Percentiles rank a stretch among this genome's conserved stretches.
These are phyloP conservation scores for Aspergillus carlsbadensis DNA, from an alignment of 495 filamentous ascomycete species.

Conservation along the genomic window DNA sequence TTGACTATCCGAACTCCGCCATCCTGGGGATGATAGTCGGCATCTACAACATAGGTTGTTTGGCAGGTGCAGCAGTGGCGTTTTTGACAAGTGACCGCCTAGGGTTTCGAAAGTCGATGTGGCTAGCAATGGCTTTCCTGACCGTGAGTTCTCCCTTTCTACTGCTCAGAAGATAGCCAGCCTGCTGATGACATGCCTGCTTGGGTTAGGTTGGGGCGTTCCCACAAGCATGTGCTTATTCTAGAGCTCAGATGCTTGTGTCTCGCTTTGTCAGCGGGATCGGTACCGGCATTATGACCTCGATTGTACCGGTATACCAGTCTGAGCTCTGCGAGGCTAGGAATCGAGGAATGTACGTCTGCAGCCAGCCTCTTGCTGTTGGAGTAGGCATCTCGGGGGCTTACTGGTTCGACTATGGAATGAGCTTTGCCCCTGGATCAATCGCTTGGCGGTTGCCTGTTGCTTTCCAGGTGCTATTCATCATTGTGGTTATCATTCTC, in stretches of 20 bases:
- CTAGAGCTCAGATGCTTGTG: slow-evolving; percentile 43
- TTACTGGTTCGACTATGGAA: slow-evolving; percentile 50
- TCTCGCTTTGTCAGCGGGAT: slow-evolving; percentile 47
- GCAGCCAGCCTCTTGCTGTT: slow-evolving; percentile 44
- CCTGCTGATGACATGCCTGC: not conserved
- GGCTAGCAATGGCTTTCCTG: slow-evolving; percentile 36
- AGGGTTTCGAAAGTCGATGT: slow-evolving; percentile 46
- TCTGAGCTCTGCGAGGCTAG: slow-evolving; percentile 44
- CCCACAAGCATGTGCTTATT: slow-evolving; percentile 43
- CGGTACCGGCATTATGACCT: slow-evolving; percentile 17
- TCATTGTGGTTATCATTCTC: slow-evolving; percentile 33
- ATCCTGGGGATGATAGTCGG: slow-evolving; percentile 46
- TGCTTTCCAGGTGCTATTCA: slow-evolving; percentile 42
- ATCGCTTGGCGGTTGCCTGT: slow-evolving; percentile 47
- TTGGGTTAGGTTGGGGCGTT: slow-evolving; percentile 43
- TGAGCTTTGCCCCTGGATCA: slow-evolving; percentile 36
- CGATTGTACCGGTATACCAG: slow-evolving; percentile 38
- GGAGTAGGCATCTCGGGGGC: slow-evolving; percentile 36
- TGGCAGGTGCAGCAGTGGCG: slow-evolving; percentile 38
- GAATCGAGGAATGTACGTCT: slow-evolving; percentile 44
- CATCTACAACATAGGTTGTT: slow-evolving; percentile 53
- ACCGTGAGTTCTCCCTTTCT: slow-evolving; percentile 21
- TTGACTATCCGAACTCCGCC: slow-evolving; percentile 38
- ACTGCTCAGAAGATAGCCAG: not conserved
- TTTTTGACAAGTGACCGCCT: slow-evolving; percentile 47